Percentiles rank a stretch among this genome's conserved stretches.
phyloP scores from a whole-genome alignment of 768 basidiomycete species.

The Rhizopogon vulgaris region DNA sequence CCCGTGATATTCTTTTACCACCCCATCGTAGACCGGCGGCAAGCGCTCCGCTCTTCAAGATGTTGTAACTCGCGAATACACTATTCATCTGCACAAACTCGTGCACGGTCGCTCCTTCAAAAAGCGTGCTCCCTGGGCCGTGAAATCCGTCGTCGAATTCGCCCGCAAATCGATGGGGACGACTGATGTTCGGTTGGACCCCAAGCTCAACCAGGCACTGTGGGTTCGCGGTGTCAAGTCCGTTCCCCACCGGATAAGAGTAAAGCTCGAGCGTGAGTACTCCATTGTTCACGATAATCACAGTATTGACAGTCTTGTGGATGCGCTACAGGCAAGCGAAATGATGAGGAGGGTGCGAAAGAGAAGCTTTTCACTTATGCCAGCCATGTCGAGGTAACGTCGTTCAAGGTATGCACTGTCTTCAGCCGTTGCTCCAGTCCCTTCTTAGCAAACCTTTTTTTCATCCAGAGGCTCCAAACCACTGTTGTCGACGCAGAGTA shows the following conservation, averaged over 20 bases:
- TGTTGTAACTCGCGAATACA: constrained; percentile 98
- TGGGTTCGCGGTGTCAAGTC: constrained; percentile 94
- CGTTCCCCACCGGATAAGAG: constrained; percentile 86
- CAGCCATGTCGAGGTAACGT: constrained; percentile 65
- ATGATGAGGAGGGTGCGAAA: constrained; percentile 98
- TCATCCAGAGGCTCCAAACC: constrained; percentile 74
- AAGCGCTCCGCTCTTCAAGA: constrained; percentile 98
- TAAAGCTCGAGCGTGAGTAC: constrained; percentile 86
- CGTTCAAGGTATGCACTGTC: constrained; percentile 71
- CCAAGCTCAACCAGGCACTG: constrained; percentile 92
- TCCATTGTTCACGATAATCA: background rate
- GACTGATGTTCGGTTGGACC: constrained; percentile 87
- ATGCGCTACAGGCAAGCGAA: constrained; percentile 73
- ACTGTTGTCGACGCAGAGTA: constrained; percentile 78
- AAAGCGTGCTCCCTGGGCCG: constrained; percentile 94
- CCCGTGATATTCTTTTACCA: constrained; percentile 1
- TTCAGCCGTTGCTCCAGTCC: background rate
- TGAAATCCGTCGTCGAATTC: constrained; percentile 91
- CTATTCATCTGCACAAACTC: constrained; percentile 94
- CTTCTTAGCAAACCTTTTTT: constrained; percentile 7
- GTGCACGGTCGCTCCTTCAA: constrained; percentile 93
- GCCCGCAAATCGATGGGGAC: constrained; percentile 96
- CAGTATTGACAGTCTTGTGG: constrained; percentile 2
- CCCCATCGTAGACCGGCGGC: constrained; percentile 47
- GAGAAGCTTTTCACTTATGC: constrained; percentile 96